Evolutionary conservation across 208 protist genomes (phyloP), one percentile per base, ranked within the genome.

Genomic region (Balamuthia mandrillaris): DNA sequence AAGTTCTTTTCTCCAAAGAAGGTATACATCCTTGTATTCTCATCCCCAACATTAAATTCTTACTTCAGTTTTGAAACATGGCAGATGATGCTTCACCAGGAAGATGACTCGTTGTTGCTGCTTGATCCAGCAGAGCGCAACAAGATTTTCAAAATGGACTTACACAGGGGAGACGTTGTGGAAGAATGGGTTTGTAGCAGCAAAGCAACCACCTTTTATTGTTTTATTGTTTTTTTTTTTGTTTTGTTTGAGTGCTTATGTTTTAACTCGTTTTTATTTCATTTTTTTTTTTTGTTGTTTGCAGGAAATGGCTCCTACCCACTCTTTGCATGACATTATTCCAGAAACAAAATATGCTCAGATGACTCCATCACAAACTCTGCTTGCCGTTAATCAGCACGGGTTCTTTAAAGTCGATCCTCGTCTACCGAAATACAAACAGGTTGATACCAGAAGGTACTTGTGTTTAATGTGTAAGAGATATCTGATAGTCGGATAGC

Each of bases 71-170:
- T 9, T 18, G 12, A 24, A 24, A 12, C 56, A 29, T 27, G 7
- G n/a, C 39, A 82, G 74, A 21, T 93, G 16, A 94, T 94, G 92
- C 65, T 94, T 12, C 90, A 94, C 87, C 45, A 94, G 14, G 84
- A 88, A 75, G 91, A 94, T n/a, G 18, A 72, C 9, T 54, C 56
- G 0, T 24, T 94, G 41, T 60, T 94, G 3, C 54, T 94, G 49
- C 37, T 94, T 7, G 79, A 94, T 31, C 84, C 83, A 18, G 47
- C 31, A 14, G 29, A 81, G 9, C 21, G 85, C 18, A 81, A 90
- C 18, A 56, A 75, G 27, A 56, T 94, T 9, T 92, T 78, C 29
- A 86, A 87, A n/a, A 82, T 94, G 86, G 92, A 94, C 77, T 41
- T 94, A 29, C 52, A 93, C n/a, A 52, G 90, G 45, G 90, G 87